Evolutionary conservation across 148 eudicot genomes (phyloP), one percentile per base, ranked within the genome.

Genomic region (Rhododendron molle): DNA sequence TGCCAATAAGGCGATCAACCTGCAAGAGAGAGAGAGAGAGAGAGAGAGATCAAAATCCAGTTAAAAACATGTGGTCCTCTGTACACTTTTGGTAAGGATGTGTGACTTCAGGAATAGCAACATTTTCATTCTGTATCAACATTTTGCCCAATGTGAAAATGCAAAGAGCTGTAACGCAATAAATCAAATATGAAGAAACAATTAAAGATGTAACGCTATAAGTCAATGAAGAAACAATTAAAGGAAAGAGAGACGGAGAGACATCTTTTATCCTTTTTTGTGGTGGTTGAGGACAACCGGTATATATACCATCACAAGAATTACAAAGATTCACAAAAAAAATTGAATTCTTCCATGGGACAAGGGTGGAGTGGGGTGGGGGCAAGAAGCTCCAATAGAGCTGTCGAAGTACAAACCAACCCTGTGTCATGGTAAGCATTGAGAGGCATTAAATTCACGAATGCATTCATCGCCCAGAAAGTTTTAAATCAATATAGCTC

Each of bases 1-100:
- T 90, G 76, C 90, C 93, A 71, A 91, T 87, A 72, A 90, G 87
- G 76, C 92, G 95, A 88, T 93, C 95, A 54, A 93, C 91, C 95
- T 93, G 92, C 62, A 72, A 28, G 47, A 14, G 78, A 26, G 47
- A 85, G 34, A 32, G 34, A 85, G 34, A 32, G 34, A 32, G 34
- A 32, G 78, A 47, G 69, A 26, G 81, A 26, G 46, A 7, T 10
- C 34, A 26, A 69, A 69, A 28, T 69, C 74, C 74, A 12, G 20
- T 18, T 72, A 5, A 49, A 38, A 79, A 78, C 76, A 58, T 43
- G 40, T 13, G 82, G 43, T 18, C 84, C 69, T 50, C 1, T n/a
- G 10, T 40, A 40, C 15, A 28, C 10, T 62, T 62, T 44, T 20
- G 65, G 18, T 44, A 43, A 73, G 32, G 20, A 72, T 30, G 26